Conservation (phyloP, 306 rosid genomes). For the Gillenia trifoliata region DNA sequence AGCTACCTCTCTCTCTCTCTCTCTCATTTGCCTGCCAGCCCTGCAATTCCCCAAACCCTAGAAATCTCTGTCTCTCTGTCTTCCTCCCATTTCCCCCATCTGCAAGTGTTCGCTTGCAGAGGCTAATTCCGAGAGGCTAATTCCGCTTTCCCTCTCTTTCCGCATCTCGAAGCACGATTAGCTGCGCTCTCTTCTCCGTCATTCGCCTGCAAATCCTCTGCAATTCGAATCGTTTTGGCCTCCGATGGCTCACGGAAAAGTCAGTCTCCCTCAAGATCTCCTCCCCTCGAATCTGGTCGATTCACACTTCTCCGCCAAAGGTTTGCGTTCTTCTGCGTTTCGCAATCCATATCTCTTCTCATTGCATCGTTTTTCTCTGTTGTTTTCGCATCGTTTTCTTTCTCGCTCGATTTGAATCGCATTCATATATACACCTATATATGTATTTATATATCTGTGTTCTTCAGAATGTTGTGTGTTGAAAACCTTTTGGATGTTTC, state of each 20-base stretch:
- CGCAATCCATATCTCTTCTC: background rate
- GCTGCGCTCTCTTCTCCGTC: conserved; percentile 12
- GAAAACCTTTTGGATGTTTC: background rate
- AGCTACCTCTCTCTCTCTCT: background rate
- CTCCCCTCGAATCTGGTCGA: conserved; percentile 40
- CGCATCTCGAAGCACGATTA: background rate
- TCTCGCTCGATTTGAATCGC: background rate
- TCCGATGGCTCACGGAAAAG: conserved; percentile 42
- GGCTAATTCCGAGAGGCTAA: background rate
- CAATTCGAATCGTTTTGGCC: conserved; percentile 20
- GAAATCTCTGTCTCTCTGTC: background rate
- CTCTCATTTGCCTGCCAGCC: background rate
- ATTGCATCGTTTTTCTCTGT: background rate
- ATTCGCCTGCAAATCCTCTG: conserved; percentile 17
- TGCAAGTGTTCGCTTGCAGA: conserved; percentile 2
- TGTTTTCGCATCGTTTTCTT: background rate
- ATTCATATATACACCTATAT: background rate
- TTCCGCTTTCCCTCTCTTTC: background rate
- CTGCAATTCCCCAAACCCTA: conserved; percentile 14
- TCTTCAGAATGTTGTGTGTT: too few species aligned
- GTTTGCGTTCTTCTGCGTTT: conserved; percentile 36
- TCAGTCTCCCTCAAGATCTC: conserved; percentile 63
- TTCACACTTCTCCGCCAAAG: conserved; percentile 33
- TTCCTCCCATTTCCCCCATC: background rate
- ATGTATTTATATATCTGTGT: background rate